Evolutionary conservation across 805 yeast genomes (phyloP).

Genomic region (Metschnikowia gelsemii): DNA sequence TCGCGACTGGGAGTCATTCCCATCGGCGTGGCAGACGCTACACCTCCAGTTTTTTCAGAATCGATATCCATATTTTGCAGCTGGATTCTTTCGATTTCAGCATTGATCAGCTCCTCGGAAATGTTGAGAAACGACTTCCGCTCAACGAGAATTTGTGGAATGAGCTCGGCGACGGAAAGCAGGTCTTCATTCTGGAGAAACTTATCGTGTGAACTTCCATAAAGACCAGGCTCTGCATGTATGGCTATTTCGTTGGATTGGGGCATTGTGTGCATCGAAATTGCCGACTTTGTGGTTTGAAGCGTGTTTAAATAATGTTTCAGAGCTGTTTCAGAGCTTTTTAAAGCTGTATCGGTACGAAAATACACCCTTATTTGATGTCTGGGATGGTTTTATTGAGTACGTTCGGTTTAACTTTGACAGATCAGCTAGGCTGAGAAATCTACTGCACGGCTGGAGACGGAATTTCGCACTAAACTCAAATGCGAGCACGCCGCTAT

Average conservation of each 20-base stretch:
- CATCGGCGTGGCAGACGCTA: too few species aligned
- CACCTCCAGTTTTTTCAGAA: conserved; percentile 1
- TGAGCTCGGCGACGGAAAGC: conserved; percentile 51
- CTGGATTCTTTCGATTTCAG: conserved; percentile 40
- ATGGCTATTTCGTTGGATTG: conserved; percentile 16
- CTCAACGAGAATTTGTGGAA: conserved; percentile 59
- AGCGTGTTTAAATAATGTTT: too few species aligned
- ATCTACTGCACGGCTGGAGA: too few species aligned
- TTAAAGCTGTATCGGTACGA: too few species aligned
- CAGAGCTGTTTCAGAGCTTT: too few species aligned
- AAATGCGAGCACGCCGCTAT: too few species aligned
- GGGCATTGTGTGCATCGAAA: conserved; percentile 14
- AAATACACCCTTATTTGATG: too few species aligned
- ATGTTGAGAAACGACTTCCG: conserved; percentile 58
- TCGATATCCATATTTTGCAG: conserved; percentile 6
- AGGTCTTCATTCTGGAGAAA: conserved; percentile 42
- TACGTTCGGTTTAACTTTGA: too few species aligned
- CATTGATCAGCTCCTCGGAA: conserved; percentile 52
- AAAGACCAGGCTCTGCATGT: conserved; percentile 29
- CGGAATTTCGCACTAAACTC: too few species aligned
- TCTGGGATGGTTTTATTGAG: too few species aligned
- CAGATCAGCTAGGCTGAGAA: too few species aligned
- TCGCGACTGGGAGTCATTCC: conserved; percentile 7
- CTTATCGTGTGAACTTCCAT: conserved; percentile 36
- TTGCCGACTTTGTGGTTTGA: background rate